A percentile compares a stretch with the other conserved stretches of the same genome.
Conservation (phyloP, 805 yeast species). For the Sugiyamaella americana region DNA sequence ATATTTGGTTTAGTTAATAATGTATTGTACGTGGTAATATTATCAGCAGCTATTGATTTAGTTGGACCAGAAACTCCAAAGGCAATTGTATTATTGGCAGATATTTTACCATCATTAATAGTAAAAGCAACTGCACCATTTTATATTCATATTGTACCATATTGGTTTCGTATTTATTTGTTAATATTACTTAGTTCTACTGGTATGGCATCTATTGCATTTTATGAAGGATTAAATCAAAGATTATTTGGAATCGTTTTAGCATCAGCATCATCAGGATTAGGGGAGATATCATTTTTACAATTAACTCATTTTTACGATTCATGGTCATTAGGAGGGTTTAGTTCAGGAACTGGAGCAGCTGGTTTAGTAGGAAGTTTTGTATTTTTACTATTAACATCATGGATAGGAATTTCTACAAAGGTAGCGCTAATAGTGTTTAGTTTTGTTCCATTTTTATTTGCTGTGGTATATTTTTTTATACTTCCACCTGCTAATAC, state of each 20-base stretch:
- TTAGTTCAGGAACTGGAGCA: constrained; percentile 94
- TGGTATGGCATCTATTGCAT: constrained; percentile 72
- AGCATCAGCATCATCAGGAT: constrained; percentile 80
- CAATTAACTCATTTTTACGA: constrained; percentile 77
- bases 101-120: constrained; percentile 74
- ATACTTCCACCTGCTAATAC: constrained; percentile 28
- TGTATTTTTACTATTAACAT: constrained; percentile 62
- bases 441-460: constrained; percentile 35
- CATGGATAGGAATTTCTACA: constrained; percentile 54
- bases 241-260: constrained; percentile 63
- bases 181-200: constrained; percentile 53
- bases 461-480: constrained; percentile 25
- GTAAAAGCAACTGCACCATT: constrained; percentile 74
- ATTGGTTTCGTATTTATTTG: constrained; percentile 46
- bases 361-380: constrained; percentile 85
- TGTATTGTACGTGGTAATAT: constrained; percentile 81
- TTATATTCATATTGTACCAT: constrained; percentile 60
- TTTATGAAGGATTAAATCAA: constrained; percentile 32
- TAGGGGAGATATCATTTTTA: constrained; percentile 85
- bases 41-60: constrained; percentile 87
- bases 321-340: constrained; percentile 64
- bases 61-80: constrained; percentile 83
- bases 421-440: constrained; percentile 52
- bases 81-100: constrained; percentile 77
- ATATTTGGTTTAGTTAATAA: constrained; percentile 82